Percentiles rank a stretch among this genome's conserved stretches.
phyloP scores from a whole-genome alignment of 257 asterid genomes.

The Galeopsis tetrahit region DNA sequence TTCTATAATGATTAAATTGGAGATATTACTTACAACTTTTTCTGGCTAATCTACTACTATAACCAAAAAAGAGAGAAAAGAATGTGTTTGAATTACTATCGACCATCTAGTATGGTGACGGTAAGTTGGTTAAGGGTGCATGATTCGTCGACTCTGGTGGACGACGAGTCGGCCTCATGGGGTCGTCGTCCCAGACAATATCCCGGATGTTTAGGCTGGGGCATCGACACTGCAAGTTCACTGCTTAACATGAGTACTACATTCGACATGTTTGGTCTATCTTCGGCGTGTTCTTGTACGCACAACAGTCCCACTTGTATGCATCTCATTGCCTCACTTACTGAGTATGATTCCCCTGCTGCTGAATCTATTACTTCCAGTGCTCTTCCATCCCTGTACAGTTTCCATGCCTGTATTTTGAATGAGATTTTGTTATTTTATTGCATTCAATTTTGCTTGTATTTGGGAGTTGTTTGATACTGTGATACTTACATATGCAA shows the following conservation, averaged over 20 bases:
- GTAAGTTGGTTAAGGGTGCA: slow-evolving; percentile 67
- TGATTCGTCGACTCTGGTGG: slow-evolving; percentile 52
- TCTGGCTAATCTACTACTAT: neutral
- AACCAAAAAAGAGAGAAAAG: slow-evolving; percentile 2
- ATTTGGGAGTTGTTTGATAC: neutral
- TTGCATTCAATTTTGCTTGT: neutral
- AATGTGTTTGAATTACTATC: slow-evolving; percentile 39
- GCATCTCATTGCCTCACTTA: slow-evolving; percentile 65
- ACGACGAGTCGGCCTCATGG: slow-evolving; percentile 43
- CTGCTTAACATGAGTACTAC: slow-evolving; percentile 66
- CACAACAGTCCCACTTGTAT: slow-evolving; percentile 73
- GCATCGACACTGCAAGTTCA: slow-evolving; percentile 47
- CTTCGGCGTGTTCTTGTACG: slow-evolving; percentile 76
- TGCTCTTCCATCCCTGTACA: slow-evolving; percentile 60
- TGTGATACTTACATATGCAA: slow-evolving; percentile 59
- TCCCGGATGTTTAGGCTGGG: slow-evolving; percentile 72
- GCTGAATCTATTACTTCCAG: slow-evolving; percentile 56
- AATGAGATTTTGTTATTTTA: neutral
- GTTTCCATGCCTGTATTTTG: slow-evolving; percentile 61
- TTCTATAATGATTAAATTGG: slow-evolving; percentile 20
- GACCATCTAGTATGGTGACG: slow-evolving; percentile 56
- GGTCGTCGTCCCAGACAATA: slow-evolving; percentile 61
- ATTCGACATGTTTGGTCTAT: slow-evolving; percentile 71
- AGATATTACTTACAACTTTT: neutral
- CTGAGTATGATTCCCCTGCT: slow-evolving; percentile 43